A percentile compares a stretch with the other conserved stretches of the same genome.
These are phyloP conservation scores for Candida easanensis DNA, from an alignment of 805 yeast species.

Conservation along the genomic window DNA sequence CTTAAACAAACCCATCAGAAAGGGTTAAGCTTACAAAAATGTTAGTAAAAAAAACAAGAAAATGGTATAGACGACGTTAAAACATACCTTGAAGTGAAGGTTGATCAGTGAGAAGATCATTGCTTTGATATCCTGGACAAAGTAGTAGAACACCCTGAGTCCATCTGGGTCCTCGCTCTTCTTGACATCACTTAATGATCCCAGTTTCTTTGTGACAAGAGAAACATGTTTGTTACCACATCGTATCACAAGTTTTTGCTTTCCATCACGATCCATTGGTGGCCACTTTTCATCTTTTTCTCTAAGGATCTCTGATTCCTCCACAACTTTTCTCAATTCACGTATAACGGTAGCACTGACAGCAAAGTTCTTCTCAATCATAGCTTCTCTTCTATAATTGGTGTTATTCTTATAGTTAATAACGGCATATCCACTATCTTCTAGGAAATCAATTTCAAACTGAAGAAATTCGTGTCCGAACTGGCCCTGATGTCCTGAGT, in stretches of 20 bases:
- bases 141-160: slow-evolving; percentile 39
- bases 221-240: slow-evolving; percentile 23
- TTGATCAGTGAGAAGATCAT: slow-evolving; percentile 40
- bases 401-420: slow-evolving; percentile 45
- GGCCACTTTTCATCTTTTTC: slow-evolving; percentile 44
- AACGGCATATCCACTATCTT: slow-evolving; percentile 30
- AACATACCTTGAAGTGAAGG: slow-evolving; percentile 38
- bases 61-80: not conserved
- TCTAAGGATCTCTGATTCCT: slow-evolving; percentile 37
- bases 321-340: slow-evolving; percentile 34
- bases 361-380: slow-evolving; percentile 36
- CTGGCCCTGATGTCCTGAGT: slow-evolving; percentile 42
- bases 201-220: slow-evolving; percentile 33
- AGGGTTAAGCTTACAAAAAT: not conserved
- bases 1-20: not conserved
- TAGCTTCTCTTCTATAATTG: slow-evolving; percentile 40
- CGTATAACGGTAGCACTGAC: slow-evolving; percentile 34
- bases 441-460: slow-evolving; percentile 31
- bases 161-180: slow-evolving; percentile 43
- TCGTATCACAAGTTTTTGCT: slow-evolving; percentile 39
- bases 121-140: slow-evolving; percentile 42
- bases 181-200: slow-evolving; percentile 38
- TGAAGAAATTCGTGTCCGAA: slow-evolving; percentile 46
- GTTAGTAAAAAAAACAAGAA: not conserved
- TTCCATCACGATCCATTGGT: slow-evolving; percentile 35